Conservation (phyloP, 1,284 basidiomycete species). For the Apiotrichum laibachii region DNA sequence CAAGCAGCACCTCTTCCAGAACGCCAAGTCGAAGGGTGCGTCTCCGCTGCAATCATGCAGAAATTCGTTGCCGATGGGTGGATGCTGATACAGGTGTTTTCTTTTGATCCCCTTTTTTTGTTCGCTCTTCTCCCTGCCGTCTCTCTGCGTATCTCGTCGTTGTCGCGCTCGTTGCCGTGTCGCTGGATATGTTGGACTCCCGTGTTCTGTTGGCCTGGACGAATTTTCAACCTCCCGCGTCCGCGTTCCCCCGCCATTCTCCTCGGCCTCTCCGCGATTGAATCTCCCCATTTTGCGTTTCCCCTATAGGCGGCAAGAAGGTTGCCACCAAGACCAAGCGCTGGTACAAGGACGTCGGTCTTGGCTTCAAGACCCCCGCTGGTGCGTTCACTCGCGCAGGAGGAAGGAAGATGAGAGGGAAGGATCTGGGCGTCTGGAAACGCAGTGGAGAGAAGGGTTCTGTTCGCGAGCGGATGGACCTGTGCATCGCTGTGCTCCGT, state of each 20-base stretch:
- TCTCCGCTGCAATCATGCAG: slow-evolving; percentile 29
- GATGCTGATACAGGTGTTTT: not conserved
- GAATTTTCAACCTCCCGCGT: no score
- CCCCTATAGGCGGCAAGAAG: slow-evolving; percentile 72
- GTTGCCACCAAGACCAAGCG: slow-evolving; percentile 89
- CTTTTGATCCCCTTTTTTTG: not conserved
- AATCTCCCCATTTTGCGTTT: not conserved
- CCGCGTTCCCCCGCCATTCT: not conserved
- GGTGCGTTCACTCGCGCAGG: slow-evolving; percentile 30
- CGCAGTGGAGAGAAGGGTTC: not conserved
- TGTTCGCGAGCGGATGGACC: no score
- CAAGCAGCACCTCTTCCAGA: slow-evolving; percentile 98
- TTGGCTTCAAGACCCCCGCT: slow-evolving; percentile 91
- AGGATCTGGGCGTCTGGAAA: not conserved
- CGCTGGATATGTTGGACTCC: not conserved
- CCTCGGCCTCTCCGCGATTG: not conserved
- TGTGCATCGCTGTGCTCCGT: no score
- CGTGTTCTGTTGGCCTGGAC: no score
- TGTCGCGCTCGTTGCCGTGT: not conserved
- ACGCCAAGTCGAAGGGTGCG: slow-evolving; percentile 88
- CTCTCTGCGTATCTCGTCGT: no score
- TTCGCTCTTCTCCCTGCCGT: not conserved
- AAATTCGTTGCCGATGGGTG: not conserved
- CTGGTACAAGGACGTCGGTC: slow-evolving; percentile 99
- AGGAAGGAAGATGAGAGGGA: not conserved